A percentile compares a stretch with the other conserved stretches of the same genome.
Conservation (phyloP, 108 stramenopile species). For the Pseudonitzschia pungens region DNA sequence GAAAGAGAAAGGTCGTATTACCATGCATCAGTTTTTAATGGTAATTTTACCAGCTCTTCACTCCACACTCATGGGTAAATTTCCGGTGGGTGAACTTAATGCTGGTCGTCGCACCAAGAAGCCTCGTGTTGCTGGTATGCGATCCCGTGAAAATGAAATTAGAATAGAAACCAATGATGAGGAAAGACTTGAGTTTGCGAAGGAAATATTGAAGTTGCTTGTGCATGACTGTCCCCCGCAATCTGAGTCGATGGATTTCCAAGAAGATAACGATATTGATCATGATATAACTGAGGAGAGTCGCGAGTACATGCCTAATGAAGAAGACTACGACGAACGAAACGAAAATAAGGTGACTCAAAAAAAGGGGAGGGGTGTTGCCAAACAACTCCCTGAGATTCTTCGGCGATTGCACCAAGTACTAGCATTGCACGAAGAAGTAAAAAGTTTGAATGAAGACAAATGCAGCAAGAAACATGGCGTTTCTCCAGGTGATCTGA, state of each 20-base stretch:
- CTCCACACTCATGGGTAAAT: slow-evolving; percentile 25
- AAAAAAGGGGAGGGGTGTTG: background rate
- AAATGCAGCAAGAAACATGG: background rate
- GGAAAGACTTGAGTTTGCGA: slow-evolving; percentile 21
- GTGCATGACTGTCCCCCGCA: background rate
- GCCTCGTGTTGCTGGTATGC: slow-evolving; percentile 22
- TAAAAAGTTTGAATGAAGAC: background rate
- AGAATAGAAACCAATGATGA: background rate
- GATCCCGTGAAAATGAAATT: slow-evolving; percentile 6
- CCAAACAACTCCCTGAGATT: slow-evolving; percentile 23
- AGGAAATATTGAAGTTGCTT: slow-evolving; percentile 14
- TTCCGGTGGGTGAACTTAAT: background rate
- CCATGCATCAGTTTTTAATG: slow-evolving; percentile 45
- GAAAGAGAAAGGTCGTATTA: slow-evolving; percentile 21
- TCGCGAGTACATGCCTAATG: slow-evolving; percentile 3
- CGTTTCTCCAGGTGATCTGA: slow-evolving; percentile 1
- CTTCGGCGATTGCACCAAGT: slow-evolving; percentile 40
- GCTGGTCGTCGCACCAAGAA: slow-evolving; percentile 24
- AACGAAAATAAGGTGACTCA: background rate
- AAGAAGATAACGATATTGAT: slow-evolving; percentile 3
- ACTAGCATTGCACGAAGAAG: slow-evolving; percentile 41
- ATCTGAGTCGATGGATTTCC: background rate
- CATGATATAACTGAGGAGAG: slow-evolving; percentile 18
- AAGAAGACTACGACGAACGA: slow-evolving; percentile 21
- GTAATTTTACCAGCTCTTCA: slow-evolving; percentile 48